Base-by-base conservation (phyloP, 1,284 basidiomycete genomes). In the Coniferiporia weirii region DNA sequence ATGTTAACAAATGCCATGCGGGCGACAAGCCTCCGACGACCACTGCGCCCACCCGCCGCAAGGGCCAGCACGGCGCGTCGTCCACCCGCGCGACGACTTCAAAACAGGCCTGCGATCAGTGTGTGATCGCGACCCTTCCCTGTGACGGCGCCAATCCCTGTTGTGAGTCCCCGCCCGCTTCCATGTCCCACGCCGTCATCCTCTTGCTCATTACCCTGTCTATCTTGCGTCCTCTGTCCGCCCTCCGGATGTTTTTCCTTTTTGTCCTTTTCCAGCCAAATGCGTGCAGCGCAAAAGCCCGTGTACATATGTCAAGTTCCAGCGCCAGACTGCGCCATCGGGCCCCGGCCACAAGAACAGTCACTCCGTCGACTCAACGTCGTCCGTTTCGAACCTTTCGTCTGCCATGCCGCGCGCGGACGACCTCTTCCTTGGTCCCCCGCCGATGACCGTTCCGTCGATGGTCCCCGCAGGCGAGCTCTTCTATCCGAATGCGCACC, bases 1-100 rank as follows among this genome's bases (percentile, higher is more conserved):
- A 95, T 68, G 81, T 94, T 64, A 94, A 94, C 74, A 95, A 95
- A 68, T 93, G 91, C 64, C 93, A 95, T 71, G 83, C 88, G 2
- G 79, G 79, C 63, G 88, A 89, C 72, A 88, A 86, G 64, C 81
- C 82, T 0, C 72, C 78, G 0, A 75, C 77, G 0, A 75, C 70
- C 13, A 73, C 74, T 67, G 72, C 68, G 35, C 77, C 70, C 47
- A 72, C 68, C 61, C 66, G 80, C 55, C 70, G 87, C 67, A 82
- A 88, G 69, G 82, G 83, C 45, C 73, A 63, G 52, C 65, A 62
- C 48, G 59, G 81, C 0, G 77, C 81, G 0, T 81, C 83, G 0
- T 80, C 84, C 1, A 81, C 84, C 5, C 76, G 87, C 20, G 88
- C 87, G 1, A 86, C 87, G 2, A 89, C 87, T 7, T 86, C 83